phyloP scores from a whole-genome alignment of 306 rosid species.

The Luffa aegyptiaca region DNA sequence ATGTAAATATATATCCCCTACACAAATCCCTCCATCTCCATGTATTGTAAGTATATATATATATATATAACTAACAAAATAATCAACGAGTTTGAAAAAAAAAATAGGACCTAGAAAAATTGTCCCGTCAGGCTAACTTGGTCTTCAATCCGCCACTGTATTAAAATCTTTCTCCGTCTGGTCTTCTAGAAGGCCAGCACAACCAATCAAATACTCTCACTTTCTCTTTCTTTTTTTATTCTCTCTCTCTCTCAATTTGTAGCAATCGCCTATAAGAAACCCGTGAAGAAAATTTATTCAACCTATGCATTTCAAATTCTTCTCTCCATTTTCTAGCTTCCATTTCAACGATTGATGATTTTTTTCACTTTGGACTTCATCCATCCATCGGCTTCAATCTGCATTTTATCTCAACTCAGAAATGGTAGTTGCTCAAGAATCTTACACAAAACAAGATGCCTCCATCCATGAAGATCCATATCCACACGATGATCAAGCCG shows the following conservation, averaged over 20 bases:
- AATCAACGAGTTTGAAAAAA: neutral
- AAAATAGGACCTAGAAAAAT: neutral
- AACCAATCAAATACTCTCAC: neutral
- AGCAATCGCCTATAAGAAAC: neutral
- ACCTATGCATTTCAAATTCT: neutral
- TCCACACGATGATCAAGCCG: neutral
- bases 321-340: neutral
- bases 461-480: neutral
- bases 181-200: slow-evolving; percentile 46
- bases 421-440: neutral
- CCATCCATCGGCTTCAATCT: neutral
- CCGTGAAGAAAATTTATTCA: neutral
- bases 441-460: neutral
- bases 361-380: neutral
- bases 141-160: neutral
- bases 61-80: neutral
- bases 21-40: too few species aligned
- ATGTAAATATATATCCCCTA: too few species aligned
- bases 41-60: too few species aligned
- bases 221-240: neutral
- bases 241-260: neutral
- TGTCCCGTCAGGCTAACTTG: neutral
- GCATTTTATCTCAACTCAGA: neutral
- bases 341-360: neutral
- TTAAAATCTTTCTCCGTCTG: slow-evolving; percentile 16